These are phyloP conservation scores for Limnanthes douglasii DNA, from an alignment of 345 rosid genomes.

Conservation along the genomic window DNA sequence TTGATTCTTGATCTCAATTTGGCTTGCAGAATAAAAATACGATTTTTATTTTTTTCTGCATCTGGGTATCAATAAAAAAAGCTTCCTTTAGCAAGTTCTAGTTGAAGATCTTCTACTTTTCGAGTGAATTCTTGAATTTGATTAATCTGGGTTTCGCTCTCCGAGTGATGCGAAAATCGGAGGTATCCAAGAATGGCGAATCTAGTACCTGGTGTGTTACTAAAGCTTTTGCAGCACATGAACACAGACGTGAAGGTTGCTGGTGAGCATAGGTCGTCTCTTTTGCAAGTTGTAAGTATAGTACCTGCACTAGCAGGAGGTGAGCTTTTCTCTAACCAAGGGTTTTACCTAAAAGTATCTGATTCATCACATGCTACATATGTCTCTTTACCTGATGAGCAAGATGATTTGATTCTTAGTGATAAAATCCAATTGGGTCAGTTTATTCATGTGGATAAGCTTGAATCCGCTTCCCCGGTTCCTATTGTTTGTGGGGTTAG, in stretches of 20 bases:
- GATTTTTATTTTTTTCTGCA: no score
- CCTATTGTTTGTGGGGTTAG: conserved; percentile 87
- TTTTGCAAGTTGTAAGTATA: conserved; percentile 84
- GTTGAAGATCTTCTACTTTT: no score
- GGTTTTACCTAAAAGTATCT: conserved; percentile 90
- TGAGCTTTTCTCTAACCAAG: conserved; percentile 80
- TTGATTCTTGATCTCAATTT: no score
- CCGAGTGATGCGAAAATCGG: conserved; percentile 30
- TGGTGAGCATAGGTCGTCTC: conserved; percentile 89
- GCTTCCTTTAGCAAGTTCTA: no score
- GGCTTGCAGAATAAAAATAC: no score
- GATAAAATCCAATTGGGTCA: conserved; percentile 95
- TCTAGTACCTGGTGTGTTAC: conserved; percentile 90
- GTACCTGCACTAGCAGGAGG: conserved; percentile 97
- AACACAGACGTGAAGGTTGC: conserved; percentile 92
- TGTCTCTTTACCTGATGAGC: conserved; percentile 89
- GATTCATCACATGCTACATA: conserved; percentile 98
- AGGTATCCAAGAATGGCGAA: conserved; percentile 48
- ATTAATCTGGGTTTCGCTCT: no score
- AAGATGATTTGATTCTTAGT: conserved; percentile 84
- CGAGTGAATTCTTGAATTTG: no score
- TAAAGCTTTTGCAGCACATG: conserved; percentile 95
- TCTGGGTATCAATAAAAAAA: no score
- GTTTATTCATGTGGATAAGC: conserved; percentile 87
- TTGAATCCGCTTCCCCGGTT: conserved; percentile 84